Percentiles rank a stretch among this genome's conserved stretches.
Evolutionary conservation across 2,329 filamentous ascomycete genomes (phyloP).

Genomic region (Xylaria polymorpha): DNA sequence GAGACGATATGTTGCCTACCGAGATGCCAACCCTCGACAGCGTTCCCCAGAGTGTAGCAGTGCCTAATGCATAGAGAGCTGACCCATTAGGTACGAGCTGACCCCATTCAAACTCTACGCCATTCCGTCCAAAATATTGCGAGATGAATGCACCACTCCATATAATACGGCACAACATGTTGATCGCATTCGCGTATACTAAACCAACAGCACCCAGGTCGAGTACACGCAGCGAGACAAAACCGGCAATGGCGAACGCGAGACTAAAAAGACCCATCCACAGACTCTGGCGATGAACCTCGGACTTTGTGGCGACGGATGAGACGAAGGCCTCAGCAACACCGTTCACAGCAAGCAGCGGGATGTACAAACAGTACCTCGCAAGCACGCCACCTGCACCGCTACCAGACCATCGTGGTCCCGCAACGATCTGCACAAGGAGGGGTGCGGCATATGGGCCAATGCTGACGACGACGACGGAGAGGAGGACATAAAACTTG

Average conservation of each 20-base stretch:
- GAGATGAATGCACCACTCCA: constrained; percentile 83
- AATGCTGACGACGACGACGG: constrained; percentile 73
- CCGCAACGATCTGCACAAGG: constrained; percentile 80
- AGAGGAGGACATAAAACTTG: constrained; percentile 78
- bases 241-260: constrained; percentile 80
- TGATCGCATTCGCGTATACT: constrained; percentile 87
- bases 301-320: constrained; percentile 78
- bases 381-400: constrained; percentile 80
- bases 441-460: constrained; percentile 81
- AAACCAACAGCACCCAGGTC: constrained; percentile 81
- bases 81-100: constrained; percentile 58
- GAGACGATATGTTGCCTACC: constrained; percentile 49
- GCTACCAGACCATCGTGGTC: constrained; percentile 77
- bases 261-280: constrained; percentile 88
- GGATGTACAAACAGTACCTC: constrained; percentile 91
- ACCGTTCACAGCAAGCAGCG: constrained; percentile 90
- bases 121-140: constrained; percentile 67
- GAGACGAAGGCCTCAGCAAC: constrained; percentile 93
- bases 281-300: constrained; percentile 80
- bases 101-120: constrained; percentile 55
- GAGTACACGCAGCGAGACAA: constrained; percentile 76
- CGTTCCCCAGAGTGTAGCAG: constrained; percentile 56
- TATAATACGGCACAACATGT: constrained; percentile 85
- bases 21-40: constrained; percentile 44
- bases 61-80: constrained; percentile 58